These are phyloP conservation scores for Xylaria arbuscula DNA, from an alignment of 2,329 filamentous ascomycete species.

Conservation along the genomic window DNA sequence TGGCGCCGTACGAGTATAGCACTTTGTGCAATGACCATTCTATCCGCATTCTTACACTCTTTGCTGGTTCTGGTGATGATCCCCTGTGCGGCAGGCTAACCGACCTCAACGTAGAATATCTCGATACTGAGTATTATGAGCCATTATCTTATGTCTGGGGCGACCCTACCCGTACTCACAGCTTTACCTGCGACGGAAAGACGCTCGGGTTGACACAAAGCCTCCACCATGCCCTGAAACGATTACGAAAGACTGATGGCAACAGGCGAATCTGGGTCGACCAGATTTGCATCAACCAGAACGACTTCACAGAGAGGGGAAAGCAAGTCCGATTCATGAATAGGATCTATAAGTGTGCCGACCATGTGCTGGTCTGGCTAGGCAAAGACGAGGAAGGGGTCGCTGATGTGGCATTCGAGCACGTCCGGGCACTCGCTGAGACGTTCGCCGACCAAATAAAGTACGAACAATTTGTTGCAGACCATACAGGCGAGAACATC, in stretches of 20 bases:
- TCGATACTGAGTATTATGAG: not conserved
- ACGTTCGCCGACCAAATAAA: not conserved
- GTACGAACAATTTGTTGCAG: not conserved
- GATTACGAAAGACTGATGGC: not conserved
- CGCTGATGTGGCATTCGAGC: not conserved
- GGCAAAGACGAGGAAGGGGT: not conserved
- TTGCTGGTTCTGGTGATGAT: not conserved
- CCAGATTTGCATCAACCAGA: constrained; percentile 24
- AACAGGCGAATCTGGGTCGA: constrained; percentile 15
- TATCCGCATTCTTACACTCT: constrained; percentile 2
- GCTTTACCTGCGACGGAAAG: constrained; percentile 1
- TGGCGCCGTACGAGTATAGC: constrained; percentile 6
- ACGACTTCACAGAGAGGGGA: not conserved
- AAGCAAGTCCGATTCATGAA: constrained; percentile 3
- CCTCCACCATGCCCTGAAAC: not conserved
- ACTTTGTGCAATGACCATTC: not conserved
- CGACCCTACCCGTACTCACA: constrained; percentile 5
- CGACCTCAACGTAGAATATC: not conserved
- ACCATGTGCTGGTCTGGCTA: constrained; percentile 1
- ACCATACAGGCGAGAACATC: not conserved
- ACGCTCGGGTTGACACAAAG: not conserved
- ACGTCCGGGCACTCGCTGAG: not conserved
- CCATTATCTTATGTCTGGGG: constrained; percentile 3
- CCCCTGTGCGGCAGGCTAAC: not conserved
- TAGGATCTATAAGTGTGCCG: not conserved